phyloP scores from a whole-genome alignment of 1,284 basidiomycete genomes.

The Trichosporon asahii region DNA sequence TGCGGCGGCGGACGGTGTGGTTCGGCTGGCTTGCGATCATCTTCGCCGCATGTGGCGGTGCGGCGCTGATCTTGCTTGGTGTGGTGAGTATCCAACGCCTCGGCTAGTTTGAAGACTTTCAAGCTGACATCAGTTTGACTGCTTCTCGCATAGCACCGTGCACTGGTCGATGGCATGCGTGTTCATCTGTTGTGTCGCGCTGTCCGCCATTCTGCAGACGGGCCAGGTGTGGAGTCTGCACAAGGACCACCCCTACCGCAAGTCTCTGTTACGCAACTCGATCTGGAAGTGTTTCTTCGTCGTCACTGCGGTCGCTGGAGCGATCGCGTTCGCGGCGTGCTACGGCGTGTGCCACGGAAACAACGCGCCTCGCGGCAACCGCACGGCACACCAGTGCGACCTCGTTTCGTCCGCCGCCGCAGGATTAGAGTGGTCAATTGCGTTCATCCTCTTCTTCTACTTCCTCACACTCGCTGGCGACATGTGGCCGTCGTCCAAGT shows the following conservation, averaged over 20 bases:
- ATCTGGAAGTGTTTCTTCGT: constrained; percentile 55
- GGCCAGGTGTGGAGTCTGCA: constrained; percentile 53
- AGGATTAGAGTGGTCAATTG: constrained; percentile 53
- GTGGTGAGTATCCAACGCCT: constrained; percentile 33
- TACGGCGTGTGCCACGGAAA: constrained; percentile 49
- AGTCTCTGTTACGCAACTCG: constrained; percentile 52
- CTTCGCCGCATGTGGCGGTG: constrained; percentile 52
- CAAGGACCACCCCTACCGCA: constrained; percentile 52
- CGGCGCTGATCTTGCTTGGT: constrained; percentile 53
- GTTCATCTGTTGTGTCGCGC: constrained; percentile 27
- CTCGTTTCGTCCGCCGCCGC: constrained; percentile 52
- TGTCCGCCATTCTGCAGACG: constrained; percentile 48
- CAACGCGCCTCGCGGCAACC: constrained; percentile 16
- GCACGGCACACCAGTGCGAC: constrained; percentile 47
- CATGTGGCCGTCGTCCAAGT: constrained; percentile 49
- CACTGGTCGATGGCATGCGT: constrained; percentile 56
- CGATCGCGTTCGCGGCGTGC: constrained; percentile 54
- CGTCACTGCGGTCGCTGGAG: constrained; percentile 48
- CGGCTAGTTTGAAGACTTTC: too few relatives aligned
- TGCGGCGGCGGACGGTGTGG: constrained; percentile 47
- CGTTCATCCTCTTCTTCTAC: constrained; percentile 52
- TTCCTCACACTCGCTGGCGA: constrained; percentile 44
- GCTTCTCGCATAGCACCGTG: constrained; percentile 51
- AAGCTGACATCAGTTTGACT: constrained; percentile 41
- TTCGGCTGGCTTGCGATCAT: constrained; percentile 52